Percentiles rank a stretch among this genome's conserved stretches.
phyloP scores from a whole-genome alignment of 2,329 filamentous ascomycete genomes.

The Monilinia laxa region DNA sequence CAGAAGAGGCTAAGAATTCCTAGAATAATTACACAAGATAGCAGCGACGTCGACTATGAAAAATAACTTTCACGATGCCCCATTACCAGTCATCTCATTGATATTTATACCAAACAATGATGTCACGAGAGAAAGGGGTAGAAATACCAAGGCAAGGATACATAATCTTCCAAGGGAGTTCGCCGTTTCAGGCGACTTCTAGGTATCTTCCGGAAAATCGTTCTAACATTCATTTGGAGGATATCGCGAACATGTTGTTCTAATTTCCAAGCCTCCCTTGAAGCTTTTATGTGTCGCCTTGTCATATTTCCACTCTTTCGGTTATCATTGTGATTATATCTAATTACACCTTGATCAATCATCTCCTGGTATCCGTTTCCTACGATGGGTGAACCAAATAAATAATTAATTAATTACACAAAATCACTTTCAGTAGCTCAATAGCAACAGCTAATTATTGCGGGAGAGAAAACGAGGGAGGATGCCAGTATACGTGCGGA shows the following conservation, averaged over 20 bases:
- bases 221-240: background rate
- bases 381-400: no score
- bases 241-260: background rate
- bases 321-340: background rate
- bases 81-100: background rate
- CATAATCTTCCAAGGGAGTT: background rate
- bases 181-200: background rate
- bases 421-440: no score
- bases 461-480: no score
- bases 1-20: background rate
- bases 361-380: constrained; percentile 13
- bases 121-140: background rate
- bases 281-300: background rate
- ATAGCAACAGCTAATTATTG: no score
- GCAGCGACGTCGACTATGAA: background rate
- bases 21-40: background rate
- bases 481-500: no score
- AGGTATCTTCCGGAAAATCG: background rate
- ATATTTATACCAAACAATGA: constrained; percentile 9
- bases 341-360: constrained; percentile 24
- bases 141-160: background rate
- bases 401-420: no score
- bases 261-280: background rate
- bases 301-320: background rate
- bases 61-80: background rate